These are phyloP conservation scores for Picochlorum costavermella DNA, from an alignment of 139 green algal genomes.

Conservation along the genomic window DNA sequence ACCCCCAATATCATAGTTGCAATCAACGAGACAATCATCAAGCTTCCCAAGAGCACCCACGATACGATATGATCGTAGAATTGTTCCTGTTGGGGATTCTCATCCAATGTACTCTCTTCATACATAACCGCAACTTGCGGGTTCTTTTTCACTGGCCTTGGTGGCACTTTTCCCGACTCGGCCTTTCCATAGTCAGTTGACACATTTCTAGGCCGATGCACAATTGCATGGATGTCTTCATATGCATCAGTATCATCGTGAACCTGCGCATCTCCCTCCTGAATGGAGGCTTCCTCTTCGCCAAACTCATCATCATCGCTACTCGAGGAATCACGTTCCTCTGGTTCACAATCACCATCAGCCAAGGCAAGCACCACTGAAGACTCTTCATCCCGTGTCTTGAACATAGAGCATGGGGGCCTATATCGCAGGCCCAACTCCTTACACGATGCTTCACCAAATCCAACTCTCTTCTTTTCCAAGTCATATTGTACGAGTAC, in stretches of 20 bases:
- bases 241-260: not conserved
- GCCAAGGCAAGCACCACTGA: not conserved
- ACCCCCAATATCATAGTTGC: not conserved
- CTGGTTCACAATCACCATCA: constrained; percentile 4
- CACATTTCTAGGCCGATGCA: not conserved
- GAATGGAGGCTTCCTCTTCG: constrained; percentile 5
- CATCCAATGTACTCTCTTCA: not conserved
- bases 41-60: not conserved
- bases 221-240: not conserved
- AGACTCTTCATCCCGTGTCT: not conserved
- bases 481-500: constrained; percentile 68
- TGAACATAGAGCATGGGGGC: constrained; percentile 21
- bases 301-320: not conserved
- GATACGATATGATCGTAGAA: not conserved
- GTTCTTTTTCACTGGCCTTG: too few relatives aligned
- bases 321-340: not conserved
- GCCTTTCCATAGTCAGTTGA: too few relatives aligned
- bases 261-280: not conserved
- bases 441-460: constrained; percentile 37
- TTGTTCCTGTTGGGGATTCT: not conserved
- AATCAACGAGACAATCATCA: not conserved
- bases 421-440: constrained; percentile 27
- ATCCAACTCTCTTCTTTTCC: constrained; percentile 39
- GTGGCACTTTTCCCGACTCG: too few relatives aligned
- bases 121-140: not conserved